These are phyloP conservation scores for Aphanoascus verrucosus DNA, from an alignment of 2,329 filamentous ascomycete species.

Conservation along the genomic window DNA sequence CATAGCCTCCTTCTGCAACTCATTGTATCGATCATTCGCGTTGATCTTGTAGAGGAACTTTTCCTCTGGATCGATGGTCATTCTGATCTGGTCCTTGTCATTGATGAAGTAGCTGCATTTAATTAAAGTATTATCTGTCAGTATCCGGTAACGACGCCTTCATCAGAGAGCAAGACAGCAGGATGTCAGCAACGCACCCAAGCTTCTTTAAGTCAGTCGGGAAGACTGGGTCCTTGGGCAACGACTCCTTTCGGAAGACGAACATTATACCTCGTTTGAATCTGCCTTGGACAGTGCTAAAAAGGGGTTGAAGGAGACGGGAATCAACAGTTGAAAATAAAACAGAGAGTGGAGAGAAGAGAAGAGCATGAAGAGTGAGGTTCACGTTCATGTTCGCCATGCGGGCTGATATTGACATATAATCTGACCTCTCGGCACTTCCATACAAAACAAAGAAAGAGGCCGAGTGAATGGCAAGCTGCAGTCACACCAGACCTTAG, in stretches of 20 bases:
- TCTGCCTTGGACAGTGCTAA: background rate
- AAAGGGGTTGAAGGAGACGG: constrained; percentile 4
- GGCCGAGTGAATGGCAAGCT: background rate
- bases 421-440: background rate
- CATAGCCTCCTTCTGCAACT: constrained; percentile 61
- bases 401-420: background rate
- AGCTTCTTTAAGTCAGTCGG: constrained; percentile 56
- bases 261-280: constrained; percentile 51
- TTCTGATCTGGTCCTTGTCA: constrained; percentile 61
- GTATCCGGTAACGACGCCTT: background rate
- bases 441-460: background rate
- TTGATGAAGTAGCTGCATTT: constrained; percentile 63
- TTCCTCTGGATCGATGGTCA: constrained; percentile 53
- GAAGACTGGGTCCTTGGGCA: constrained; percentile 61
- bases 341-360: constrained; percentile 2
- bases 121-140: background rate
- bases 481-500: background rate
- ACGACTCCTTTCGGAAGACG: constrained; percentile 53
- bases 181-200: constrained; percentile 44
- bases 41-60: constrained; percentile 66
- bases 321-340: constrained; percentile 3
- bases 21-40: constrained; percentile 66
- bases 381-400: constrained; percentile 9
- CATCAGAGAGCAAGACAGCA: background rate
- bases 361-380: background rate